Conservation (phyloP, 352 stramenopile genomes). For the Pythium phragmitis region DNA sequence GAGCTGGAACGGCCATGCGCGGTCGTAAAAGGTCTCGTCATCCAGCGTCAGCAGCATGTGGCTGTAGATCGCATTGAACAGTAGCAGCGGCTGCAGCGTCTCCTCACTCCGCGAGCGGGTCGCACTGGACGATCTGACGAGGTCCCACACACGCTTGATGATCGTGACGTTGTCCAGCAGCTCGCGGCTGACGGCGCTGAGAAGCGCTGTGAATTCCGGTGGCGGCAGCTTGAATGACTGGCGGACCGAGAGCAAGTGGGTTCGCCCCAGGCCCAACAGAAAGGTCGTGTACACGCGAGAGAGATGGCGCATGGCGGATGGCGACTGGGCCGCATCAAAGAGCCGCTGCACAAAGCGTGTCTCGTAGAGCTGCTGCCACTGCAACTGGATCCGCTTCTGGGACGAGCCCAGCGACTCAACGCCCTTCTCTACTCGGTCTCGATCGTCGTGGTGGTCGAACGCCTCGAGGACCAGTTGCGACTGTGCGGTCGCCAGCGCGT, state of each 20-base stretch:
- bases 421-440: background rate
- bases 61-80: slow-evolving; percentile 68
- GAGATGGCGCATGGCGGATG: slow-evolving; percentile 27
- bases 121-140: slow-evolving; percentile 29
- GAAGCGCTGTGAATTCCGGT: slow-evolving; percentile 41
- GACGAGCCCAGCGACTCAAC: slow-evolving; percentile 15
- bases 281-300: slow-evolving; percentile 42
- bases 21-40: slow-evolving; percentile 73
- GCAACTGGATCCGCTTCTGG: slow-evolving; percentile 29
- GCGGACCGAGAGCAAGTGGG: slow-evolving; percentile 46
- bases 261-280: slow-evolving; percentile 38
- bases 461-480: background rate
- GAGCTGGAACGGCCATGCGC: slow-evolving; percentile 47
- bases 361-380: slow-evolving; percentile 49
- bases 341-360: slow-evolving; percentile 38
- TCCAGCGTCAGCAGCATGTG: slow-evolving; percentile 65
- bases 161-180: slow-evolving; percentile 13
- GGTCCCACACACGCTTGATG: slow-evolving; percentile 41
- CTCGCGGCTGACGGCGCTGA: slow-evolving; percentile 51
- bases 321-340: slow-evolving; percentile 25
- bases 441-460: slow-evolving; percentile 1
- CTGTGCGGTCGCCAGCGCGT: background rate
- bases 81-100: slow-evolving; percentile 44
- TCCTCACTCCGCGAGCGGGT: slow-evolving; percentile 7
- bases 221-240: slow-evolving; percentile 47